These are phyloP conservation scores for Ananas comosus DNA, from an alignment of 176 grass and related monocot species.

Conservation along the genomic window DNA sequence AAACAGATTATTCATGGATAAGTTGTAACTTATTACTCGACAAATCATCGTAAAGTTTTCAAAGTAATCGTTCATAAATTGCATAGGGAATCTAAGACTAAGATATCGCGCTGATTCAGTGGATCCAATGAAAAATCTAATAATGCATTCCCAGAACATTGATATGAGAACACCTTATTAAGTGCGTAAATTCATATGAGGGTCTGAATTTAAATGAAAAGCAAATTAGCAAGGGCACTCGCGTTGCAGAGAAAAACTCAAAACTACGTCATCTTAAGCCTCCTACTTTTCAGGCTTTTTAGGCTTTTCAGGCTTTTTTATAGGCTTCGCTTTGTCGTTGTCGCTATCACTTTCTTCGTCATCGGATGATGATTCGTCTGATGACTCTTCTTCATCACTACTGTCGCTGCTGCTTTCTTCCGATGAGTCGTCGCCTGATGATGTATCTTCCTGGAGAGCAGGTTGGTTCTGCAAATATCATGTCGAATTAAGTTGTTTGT, in stretches of 20 bases:
- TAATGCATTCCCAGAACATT: neutral
- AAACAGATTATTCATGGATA: too few relatives aligned
- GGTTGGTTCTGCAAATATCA: neutral
- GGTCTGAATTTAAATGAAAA: neutral
- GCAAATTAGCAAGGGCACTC: neutral
- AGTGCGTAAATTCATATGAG: neutral
- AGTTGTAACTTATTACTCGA: too few relatives aligned
- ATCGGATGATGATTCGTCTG: neutral
- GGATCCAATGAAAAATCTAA: neutral
- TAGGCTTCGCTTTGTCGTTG: neutral
- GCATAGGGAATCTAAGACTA: too few relatives aligned
- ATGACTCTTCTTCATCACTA: neutral
- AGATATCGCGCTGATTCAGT: neutral
- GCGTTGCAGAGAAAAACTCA: neutral
- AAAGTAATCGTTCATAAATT: too few relatives aligned
- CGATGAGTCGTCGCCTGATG: neutral
- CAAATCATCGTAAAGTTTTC: too few relatives aligned
- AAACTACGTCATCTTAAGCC: neutral
- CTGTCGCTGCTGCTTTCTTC: neutral
- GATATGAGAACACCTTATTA: neutral
- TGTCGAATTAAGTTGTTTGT: neutral
- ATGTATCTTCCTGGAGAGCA: neutral
- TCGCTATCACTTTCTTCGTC: neutral
- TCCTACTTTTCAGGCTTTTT: neutral
- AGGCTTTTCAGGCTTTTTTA: neutral